phyloP scores from a whole-genome alignment of 257 asterid species.

The Solanum gracilifrons region DNA sequence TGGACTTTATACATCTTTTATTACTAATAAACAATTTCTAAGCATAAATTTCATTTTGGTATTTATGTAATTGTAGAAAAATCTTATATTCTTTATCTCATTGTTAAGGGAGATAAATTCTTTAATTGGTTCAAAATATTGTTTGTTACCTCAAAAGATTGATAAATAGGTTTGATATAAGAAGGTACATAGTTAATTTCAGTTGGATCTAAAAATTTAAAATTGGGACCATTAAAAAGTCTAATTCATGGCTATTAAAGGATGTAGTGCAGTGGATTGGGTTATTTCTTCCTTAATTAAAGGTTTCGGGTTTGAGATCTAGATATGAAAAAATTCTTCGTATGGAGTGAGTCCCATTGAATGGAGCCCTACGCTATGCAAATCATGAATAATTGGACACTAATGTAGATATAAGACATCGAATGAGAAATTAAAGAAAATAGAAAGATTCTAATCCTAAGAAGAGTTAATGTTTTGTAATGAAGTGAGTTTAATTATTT shows the following conservation, averaged over 20 bases:
- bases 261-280: background rate
- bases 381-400: background rate
- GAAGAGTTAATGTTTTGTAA: too few species aligned
- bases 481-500: too few species aligned
- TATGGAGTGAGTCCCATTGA: background rate
- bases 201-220: background rate
- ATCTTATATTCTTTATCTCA: background rate
- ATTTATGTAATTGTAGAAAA: background rate
- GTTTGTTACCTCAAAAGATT: background rate
- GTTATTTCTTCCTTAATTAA: background rate
- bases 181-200: background rate
- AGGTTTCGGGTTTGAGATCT: background rate
- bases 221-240: background rate
- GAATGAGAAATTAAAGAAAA: too few species aligned
- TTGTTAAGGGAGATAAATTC: background rate
- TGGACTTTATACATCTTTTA: background rate
- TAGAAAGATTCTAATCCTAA: too few species aligned
- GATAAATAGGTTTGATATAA: background rate
- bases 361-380: rapidly evolving
- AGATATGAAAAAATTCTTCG: background rate
- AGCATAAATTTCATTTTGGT: background rate
- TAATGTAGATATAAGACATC: background rate
- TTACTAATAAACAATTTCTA: background rate
- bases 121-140: background rate
- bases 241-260: background rate